Conservation (phyloP, 108 stramenopile genomes). For the Aurantiochytrium sp. region DNA sequence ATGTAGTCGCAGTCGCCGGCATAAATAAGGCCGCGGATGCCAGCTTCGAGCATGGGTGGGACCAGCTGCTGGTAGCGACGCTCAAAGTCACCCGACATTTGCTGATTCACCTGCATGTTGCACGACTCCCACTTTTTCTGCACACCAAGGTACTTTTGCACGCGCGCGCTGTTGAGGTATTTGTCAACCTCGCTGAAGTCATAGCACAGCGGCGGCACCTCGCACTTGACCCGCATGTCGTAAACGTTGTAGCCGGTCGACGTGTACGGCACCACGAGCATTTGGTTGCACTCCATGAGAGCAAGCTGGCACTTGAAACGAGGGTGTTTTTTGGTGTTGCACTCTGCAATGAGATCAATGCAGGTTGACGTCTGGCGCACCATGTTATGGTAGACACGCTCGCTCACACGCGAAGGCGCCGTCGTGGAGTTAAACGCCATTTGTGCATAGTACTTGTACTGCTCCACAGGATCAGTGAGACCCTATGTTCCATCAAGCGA, state of each 20-base stretch:
- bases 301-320: constrained; percentile 68
- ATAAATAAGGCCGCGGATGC: constrained; percentile 79
- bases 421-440: constrained; percentile 65
- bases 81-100: not conserved
- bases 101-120: constrained; percentile 11
- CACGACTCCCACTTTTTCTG: constrained; percentile 28
- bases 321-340: constrained; percentile 55
- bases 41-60: constrained; percentile 69
- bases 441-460: constrained; percentile 76
- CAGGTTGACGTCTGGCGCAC: constrained; percentile 64
- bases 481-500: constrained; percentile 39
- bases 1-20: constrained; percentile 95
- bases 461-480: constrained; percentile 74
- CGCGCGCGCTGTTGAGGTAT: constrained; percentile 64
- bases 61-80: constrained; percentile 58
- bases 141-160: constrained; percentile 22
- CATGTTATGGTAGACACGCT: constrained; percentile 53
- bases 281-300: constrained; percentile 66
- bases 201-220: constrained; percentile 76
- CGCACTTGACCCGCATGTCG: constrained; percentile 79
- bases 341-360: constrained; percentile 63
- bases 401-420: not conserved
- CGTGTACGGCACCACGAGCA: constrained; percentile 70
- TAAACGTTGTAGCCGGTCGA: constrained; percentile 82
- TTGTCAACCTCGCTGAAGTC: constrained; percentile 75